A percentile compares a stretch with the other conserved stretches of the same genome.
Conservation (phyloP, 495 filamentous ascomycete genomes). For the Xylaria telfairii region DNA sequence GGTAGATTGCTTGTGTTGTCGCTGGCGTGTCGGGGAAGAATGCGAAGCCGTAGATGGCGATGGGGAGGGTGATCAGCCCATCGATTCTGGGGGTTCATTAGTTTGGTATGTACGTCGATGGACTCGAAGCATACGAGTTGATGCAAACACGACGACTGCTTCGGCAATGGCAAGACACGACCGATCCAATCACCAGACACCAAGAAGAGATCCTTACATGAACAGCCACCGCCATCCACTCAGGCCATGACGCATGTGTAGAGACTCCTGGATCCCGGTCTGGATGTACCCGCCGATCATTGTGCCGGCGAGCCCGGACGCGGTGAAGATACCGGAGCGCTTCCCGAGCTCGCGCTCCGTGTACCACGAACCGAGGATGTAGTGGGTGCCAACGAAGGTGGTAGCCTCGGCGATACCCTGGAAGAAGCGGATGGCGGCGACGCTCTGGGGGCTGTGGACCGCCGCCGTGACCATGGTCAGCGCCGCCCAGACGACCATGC, state of each 20-base stretch:
- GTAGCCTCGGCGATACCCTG: slow-evolving; percentile 65
- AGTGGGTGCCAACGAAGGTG: slow-evolving; percentile 69
- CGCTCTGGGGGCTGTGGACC: slow-evolving; percentile 53
- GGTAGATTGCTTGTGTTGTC: slow-evolving; percentile 60
- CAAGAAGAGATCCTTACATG: slow-evolving; percentile 38
- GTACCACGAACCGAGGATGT: slow-evolving; percentile 73
- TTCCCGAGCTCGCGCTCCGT: slow-evolving; percentile 69
- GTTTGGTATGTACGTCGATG: not conserved
- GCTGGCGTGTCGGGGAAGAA: slow-evolving; percentile 66
- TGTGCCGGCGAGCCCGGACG: slow-evolving; percentile 57
- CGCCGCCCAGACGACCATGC: slow-evolving; percentile 66
- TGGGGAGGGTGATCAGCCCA: slow-evolving; percentile 55
- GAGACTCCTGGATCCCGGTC: slow-evolving; percentile 58
- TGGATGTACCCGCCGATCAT: slow-evolving; percentile 64
- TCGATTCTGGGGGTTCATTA: slow-evolving; percentile 41
- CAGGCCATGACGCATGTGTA: slow-evolving; percentile 59
- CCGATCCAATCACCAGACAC: not conserved
- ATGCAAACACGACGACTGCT: not conserved
- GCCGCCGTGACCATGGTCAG: slow-evolving; percentile 67
- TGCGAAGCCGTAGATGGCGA: slow-evolving; percentile 63
- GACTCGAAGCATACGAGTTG: not conserved
- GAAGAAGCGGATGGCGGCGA: slow-evolving; percentile 74
- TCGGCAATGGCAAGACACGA: slow-evolving; percentile 17
- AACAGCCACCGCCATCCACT: slow-evolving; percentile 74
- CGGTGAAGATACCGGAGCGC: slow-evolving; percentile 61